Base-by-base conservation (phyloP, 306 rosid species). In the Medicago ruthenica region DNA sequence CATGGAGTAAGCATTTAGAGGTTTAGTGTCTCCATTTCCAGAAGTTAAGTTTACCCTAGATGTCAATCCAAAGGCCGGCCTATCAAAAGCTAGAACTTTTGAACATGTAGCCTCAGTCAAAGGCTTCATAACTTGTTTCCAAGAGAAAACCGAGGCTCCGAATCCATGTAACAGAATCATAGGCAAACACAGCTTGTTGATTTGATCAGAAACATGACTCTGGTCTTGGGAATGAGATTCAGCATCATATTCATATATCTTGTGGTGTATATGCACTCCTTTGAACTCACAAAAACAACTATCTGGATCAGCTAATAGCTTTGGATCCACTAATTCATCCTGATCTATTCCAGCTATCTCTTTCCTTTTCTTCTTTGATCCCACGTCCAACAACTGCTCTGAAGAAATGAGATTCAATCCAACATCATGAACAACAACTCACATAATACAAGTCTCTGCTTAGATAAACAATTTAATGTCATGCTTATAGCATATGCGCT, bases 11-110 rank as follows among this genome's bases (percentile, higher is more conserved):
- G 88, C 93, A 88, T 94, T 90, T 51, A 90, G 63, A 74, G 95
- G 90, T 37, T 81, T 87, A 12, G 77, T 2, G 42, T 85, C 88
- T 73, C 68, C 83, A 10, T 51, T 73, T 59, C 75, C 88, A 9
- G 87, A 81, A 67, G 89, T 76, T 60, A 75, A 66, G 55, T 82
- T 75, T 9, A 82, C 81, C 79, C 98, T 88, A 8, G 98, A 87
- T 39, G 97, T 94, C 88, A 94, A 83, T 53, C 98, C 98, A 83
- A 94, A 94, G 16, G 98, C 98, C 2, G 98, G 98, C 81, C 98
- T 84, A 83, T 94, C 98, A 86, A 92, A 94, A 76, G 98, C 98
- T 59, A 94, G 86, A 80, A 90, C 90, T 77, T 87, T 94, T 17
- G 97, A 87, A 71, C 96, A 89, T 47, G 82, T 47, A 51, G 79